phyloP scores from a whole-genome alignment of 805 yeast genomes.

The Barnettozyma botsteinii region DNA sequence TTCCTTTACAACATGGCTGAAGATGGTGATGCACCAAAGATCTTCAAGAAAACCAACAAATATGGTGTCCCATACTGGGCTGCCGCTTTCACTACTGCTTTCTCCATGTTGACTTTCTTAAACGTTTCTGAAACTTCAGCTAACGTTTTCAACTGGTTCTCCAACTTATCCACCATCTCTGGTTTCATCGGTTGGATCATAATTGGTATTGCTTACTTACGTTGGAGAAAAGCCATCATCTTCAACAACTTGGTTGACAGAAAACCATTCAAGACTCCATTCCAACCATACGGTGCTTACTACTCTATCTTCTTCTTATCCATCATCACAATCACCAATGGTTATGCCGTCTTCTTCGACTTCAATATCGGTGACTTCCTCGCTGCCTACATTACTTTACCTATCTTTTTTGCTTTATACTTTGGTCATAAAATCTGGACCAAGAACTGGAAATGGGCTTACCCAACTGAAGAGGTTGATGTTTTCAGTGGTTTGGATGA shows the following conservation, averaged over 20 bases:
- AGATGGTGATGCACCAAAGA: conserved; percentile 55
- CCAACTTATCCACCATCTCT: conserved; percentile 53
- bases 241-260: conserved; percentile 40
- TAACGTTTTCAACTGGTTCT: conserved; percentile 65
- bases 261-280: conserved; percentile 40
- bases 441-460: conserved; percentile 32
- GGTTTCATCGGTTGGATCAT: conserved; percentile 59
- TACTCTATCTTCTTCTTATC: conserved; percentile 39
- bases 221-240: conserved; percentile 55
- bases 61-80: conserved; percentile 71
- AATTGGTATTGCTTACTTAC: conserved; percentile 54
- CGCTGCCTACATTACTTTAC: conserved; percentile 68
- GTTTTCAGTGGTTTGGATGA: conserved; percentile 44
- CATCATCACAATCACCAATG: conserved; percentile 52
- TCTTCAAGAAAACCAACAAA: conserved; percentile 53
- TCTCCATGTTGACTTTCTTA: conserved; percentile 62
- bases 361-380: conserved; percentile 62
- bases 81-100: conserved; percentile 46
- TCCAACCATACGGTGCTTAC: conserved; percentile 54
- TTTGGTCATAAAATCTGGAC: conserved; percentile 44
- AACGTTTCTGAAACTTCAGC: conserved; percentile 55
- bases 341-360: conserved; percentile 60
- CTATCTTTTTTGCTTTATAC: conserved; percentile 42
- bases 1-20: conserved; percentile 49
- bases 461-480: conserved; percentile 42